phyloP scores from a whole-genome alignment of 768 basidiomycete genomes.

The Mycena maculata region DNA sequence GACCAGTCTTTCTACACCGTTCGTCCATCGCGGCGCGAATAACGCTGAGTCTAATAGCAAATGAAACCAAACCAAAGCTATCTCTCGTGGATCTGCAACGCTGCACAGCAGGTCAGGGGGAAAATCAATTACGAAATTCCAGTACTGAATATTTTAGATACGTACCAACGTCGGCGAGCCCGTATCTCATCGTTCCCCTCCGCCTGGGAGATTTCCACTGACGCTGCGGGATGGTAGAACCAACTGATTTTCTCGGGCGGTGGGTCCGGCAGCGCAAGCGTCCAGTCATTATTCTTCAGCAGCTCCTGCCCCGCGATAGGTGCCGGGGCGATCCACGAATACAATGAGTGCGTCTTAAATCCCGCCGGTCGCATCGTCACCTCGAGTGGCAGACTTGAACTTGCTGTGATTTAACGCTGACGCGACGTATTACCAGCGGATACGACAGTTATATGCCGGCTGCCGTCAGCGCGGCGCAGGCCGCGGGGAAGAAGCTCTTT shows the following conservation, averaged over 20 bases:
- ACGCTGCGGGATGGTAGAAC: constrained; percentile 32
- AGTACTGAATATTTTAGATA: constrained; percentile 23
- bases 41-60: not conserved
- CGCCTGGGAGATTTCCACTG: constrained; percentile 2
- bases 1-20: constrained; percentile 39
- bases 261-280: constrained; percentile 39
- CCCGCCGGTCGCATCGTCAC: too few species aligned
- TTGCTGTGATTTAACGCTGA: not conserved
- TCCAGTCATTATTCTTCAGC: constrained; percentile 38
- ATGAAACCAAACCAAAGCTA: constrained; percentile 13
- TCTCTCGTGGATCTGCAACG: constrained; percentile 39
- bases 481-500: constrained; percentile 50
- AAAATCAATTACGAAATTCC: not conserved
- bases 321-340: constrained; percentile 52
- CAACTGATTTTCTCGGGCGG: constrained; percentile 44
- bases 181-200: not conserved
- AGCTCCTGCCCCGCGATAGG: constrained; percentile 44
- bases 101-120: constrained; percentile 36
- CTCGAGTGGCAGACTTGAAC: not conserved
- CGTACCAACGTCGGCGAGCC: constrained; percentile 40
- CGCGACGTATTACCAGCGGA: not conserved
- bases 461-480: constrained; percentile 45
- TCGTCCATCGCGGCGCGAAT: not conserved
- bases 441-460: constrained; percentile 26
- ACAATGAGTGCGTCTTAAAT: constrained; percentile 43